phyloP scores from a whole-genome alignment of 2,329 filamentous ascomycete genomes.

The Colletotrichum orbiculare region DNA sequence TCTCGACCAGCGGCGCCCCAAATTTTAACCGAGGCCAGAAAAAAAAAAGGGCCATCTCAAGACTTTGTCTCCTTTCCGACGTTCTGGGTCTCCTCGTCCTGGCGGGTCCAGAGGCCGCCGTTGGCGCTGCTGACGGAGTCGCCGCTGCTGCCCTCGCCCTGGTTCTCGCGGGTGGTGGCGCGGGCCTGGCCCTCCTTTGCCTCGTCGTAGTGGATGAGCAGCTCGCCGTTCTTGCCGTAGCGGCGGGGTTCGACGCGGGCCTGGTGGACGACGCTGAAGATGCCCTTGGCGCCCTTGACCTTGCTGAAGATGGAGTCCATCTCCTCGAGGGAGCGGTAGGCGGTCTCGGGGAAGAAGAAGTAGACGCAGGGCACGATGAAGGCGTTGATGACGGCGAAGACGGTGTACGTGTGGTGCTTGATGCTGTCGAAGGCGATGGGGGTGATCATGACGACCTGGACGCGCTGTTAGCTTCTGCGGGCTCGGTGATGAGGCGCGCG shows the following conservation, averaged over 20 bases:
- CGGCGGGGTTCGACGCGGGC: slow-evolving; percentile 61
- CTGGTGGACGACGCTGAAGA: slow-evolving; percentile 50
- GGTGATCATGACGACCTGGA: slow-evolving; percentile 70
- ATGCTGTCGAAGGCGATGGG: slow-evolving; percentile 69
- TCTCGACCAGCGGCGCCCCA: not conserved
- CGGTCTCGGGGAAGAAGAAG: slow-evolving; percentile 74
- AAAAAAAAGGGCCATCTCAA: too few species aligned
- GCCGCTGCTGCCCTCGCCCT: slow-evolving; percentile 30
- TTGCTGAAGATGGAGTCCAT: slow-evolving; percentile 74
- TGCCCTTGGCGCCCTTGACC: slow-evolving; percentile 51
- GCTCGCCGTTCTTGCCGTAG: slow-evolving; percentile 69
- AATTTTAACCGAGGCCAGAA: not conserved
- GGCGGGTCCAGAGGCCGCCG: slow-evolving; percentile 31
- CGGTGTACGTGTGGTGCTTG: slow-evolving; percentile 69
- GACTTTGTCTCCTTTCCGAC: slow-evolving; percentile 26
- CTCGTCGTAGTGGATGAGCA: slow-evolving; percentile 60
- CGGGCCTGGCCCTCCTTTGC: slow-evolving; percentile 49
- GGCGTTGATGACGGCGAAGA: slow-evolving; percentile 75
- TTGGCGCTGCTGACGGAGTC: slow-evolving; percentile 24
- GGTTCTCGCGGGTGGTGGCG: slow-evolving; percentile 33
- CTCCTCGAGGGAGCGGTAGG: slow-evolving; percentile 72
- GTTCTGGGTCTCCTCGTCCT: slow-evolving; percentile 35
- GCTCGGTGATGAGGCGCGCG: not conserved
- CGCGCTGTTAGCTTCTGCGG: not conserved
- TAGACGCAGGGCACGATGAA: slow-evolving; percentile 68